Evolutionary conservation across 768 basidiomycete genomes (phyloP).

Genomic region (Neoboletus subvelutipes): DNA sequence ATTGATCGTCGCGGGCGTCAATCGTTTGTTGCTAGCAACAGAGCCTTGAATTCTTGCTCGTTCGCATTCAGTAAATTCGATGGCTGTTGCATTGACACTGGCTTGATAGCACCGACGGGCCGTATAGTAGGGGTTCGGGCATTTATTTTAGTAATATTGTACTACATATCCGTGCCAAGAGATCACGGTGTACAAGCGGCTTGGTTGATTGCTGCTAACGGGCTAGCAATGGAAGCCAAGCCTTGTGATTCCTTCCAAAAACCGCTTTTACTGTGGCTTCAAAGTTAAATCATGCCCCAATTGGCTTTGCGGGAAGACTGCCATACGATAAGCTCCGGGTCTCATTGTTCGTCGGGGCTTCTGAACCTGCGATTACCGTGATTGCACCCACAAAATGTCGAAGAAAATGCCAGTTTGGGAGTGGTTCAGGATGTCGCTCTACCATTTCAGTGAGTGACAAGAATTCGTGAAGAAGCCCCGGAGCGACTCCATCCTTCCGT

Average conservation of each 20-base stretch:
- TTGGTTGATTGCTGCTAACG: background rate
- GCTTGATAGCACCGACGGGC: background rate
- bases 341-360: background rate
- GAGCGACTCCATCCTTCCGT: background rate
- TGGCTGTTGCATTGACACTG: background rate
- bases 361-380: background rate
- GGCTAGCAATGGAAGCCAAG: background rate
- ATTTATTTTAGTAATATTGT: background rate
- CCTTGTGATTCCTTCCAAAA: background rate
- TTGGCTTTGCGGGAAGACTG: background rate
- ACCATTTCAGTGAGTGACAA: background rate
- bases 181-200: background rate
- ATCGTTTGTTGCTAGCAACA: background rate
- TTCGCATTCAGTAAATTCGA: background rate
- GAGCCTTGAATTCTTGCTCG: background rate
- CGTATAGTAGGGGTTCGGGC: background rate
- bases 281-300: background rate
- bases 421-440: background rate
- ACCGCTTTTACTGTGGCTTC: slow-evolving; percentile 7
- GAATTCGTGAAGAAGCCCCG: background rate
- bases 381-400: background rate
- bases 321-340: background rate
- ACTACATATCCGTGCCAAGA: slow-evolving; percentile 4
- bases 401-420: background rate
- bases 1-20: too few relatives aligned